These are phyloP conservation scores for Diutina ranongensis DNA, from an alignment of 1,139 yeast genomes.

Conservation along the genomic window DNA sequence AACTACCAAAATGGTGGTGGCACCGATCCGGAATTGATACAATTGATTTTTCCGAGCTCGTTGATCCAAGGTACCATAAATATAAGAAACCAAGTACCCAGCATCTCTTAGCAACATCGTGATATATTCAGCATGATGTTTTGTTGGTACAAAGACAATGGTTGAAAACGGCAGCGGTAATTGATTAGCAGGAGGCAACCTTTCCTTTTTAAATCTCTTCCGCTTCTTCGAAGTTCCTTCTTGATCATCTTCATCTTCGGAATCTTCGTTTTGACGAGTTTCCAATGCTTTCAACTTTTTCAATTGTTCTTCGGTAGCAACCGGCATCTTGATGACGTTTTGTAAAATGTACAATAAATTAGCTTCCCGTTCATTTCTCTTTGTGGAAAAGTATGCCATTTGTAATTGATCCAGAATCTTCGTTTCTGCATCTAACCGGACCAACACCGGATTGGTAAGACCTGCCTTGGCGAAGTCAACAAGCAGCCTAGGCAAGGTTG, in stretches of 20 bases:
- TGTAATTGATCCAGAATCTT: slow-evolving; percentile 54
- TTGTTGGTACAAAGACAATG: slow-evolving; percentile 87
- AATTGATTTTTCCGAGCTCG: slow-evolving; percentile 62
- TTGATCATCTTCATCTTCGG: slow-evolving; percentile 39
- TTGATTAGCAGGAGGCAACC: slow-evolving; percentile 68
- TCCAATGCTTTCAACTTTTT: slow-evolving; percentile 48
- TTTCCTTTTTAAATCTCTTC: slow-evolving; percentile 36
- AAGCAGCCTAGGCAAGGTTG: slow-evolving; percentile 80
- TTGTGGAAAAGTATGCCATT: slow-evolving; percentile 72
- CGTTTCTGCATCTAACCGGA: slow-evolving; percentile 56
- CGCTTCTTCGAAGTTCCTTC: slow-evolving; percentile 26
- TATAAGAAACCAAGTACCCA: slow-evolving; percentile 37
- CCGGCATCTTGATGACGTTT: slow-evolving; percentile 76
- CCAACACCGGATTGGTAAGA: slow-evolving; percentile 82
- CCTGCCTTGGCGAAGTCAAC: slow-evolving; percentile 65
- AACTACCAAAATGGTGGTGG: slow-evolving; percentile 44
- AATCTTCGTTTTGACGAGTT: slow-evolving; percentile 31
- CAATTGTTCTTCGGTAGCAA: slow-evolving; percentile 35
- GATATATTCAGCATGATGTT: slow-evolving; percentile 68
- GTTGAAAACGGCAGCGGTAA: slow-evolving; percentile 81
- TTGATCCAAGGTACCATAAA: slow-evolving; percentile 68
- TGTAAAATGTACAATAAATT: slow-evolving; percentile 65
- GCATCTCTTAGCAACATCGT: slow-evolving; percentile 38
- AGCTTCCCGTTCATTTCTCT: slow-evolving; percentile 84
- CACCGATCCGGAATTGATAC: slow-evolving; percentile 45